A percentile compares a stretch with the other conserved stretches of the same genome.
Evolutionary conservation across 208 protist genomes (phyloP).

Genomic region (Acanthamoeba lugdunensis): DNA sequence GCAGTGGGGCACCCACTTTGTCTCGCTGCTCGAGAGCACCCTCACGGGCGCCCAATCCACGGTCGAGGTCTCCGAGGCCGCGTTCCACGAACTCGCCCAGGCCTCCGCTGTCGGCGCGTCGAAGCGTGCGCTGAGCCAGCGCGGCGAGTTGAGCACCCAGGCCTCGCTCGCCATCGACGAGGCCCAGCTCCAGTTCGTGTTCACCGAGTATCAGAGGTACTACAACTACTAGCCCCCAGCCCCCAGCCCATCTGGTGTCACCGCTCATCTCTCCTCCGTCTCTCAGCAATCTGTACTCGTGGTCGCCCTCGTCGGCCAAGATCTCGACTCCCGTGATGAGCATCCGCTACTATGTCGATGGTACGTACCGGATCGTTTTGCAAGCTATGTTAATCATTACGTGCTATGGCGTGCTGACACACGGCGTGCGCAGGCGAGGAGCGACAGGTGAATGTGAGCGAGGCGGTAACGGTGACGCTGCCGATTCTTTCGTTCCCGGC

Average conservation of each 20-base stretch:
- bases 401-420: background rate
- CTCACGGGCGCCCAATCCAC: background rate
- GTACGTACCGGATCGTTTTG: background rate
- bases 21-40: background rate
- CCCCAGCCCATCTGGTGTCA: too few species aligned
- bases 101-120: background rate
- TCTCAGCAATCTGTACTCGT: background rate
- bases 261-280: background rate
- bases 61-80: background rate
- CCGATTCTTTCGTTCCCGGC: background rate
- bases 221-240: background rate
- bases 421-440: background rate
- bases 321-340: background rate
- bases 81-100: background rate
- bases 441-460: background rate
- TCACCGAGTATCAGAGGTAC: background rate
- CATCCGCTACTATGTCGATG: background rate
- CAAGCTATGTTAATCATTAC: background rate
- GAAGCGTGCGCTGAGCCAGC: background rate
- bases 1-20: constrained; percentile 5
- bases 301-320: background rate
- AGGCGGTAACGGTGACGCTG: background rate
- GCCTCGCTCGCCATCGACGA: background rate
- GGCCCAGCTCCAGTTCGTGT: background rate
- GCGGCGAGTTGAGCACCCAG: background rate